These are phyloP conservation scores for Jasminum sambac DNA, from an alignment of 257 asterid genomes.

Conservation along the genomic window DNA sequence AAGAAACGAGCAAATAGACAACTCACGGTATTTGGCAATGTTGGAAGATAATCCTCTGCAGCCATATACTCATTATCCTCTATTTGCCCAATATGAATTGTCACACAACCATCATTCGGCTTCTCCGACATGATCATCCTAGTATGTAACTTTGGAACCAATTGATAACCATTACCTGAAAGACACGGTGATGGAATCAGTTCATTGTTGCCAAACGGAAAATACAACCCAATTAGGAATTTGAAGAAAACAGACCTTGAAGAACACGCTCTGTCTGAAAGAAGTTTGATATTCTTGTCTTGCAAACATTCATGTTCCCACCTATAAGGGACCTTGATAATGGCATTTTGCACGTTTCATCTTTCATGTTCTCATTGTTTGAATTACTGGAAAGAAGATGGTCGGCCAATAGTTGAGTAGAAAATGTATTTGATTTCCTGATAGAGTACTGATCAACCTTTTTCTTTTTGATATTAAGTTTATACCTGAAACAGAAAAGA, in stretches of 20 bases:
- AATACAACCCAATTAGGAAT: slow-evolving; percentile 14
- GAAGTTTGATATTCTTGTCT: slow-evolving; percentile 65
- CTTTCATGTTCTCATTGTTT: slow-evolving; percentile 62
- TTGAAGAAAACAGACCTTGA: slow-evolving; percentile 65
- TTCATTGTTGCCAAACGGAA: slow-evolving; percentile 15
- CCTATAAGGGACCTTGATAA: slow-evolving; percentile 82
- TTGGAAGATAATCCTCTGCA: slow-evolving; percentile 85
- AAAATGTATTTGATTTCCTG: slow-evolving; percentile 44
- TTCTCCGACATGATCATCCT: slow-evolving; percentile 95
- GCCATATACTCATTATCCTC: slow-evolving; percentile 64
- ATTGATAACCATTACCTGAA: slow-evolving; percentile 62
- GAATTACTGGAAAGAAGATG: slow-evolving; percentile 57
- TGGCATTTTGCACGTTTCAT: slow-evolving; percentile 65
- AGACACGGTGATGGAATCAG: slow-evolving; percentile 34
- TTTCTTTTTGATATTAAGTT: slow-evolving; percentile 63
- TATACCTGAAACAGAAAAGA: slow-evolving; percentile 57
- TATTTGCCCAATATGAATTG: slow-evolving; percentile 83
- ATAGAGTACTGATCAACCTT: slow-evolving; percentile 63
- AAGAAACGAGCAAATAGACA: slow-evolving; percentile 14
- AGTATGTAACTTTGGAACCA: slow-evolving; percentile 59
- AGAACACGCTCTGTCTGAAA: slow-evolving; percentile 59
- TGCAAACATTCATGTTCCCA: slow-evolving; percentile 77
- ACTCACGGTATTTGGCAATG: slow-evolving; percentile 90
- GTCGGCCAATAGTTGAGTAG: slow-evolving; percentile 48
- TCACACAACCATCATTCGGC: slow-evolving; percentile 83